phyloP scores from a whole-genome alignment of 1,139 yeast species.

The Scheffersomyces titani region DNA sequence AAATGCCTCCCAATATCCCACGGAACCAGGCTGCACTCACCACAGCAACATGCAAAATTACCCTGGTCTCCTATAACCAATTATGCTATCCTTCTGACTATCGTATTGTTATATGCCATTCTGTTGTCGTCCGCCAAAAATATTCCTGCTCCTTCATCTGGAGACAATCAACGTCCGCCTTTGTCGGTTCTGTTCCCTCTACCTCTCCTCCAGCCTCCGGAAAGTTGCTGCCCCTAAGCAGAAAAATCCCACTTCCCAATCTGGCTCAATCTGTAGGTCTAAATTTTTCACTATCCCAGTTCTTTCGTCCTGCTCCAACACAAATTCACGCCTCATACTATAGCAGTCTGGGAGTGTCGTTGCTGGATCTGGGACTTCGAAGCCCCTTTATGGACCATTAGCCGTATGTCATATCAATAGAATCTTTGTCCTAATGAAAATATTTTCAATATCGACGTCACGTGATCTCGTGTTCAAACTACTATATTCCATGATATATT shows the following conservation, averaged over 20 bases:
- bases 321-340: neutral
- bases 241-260: neutral
- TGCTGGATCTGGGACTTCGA: neutral
- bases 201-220: neutral
- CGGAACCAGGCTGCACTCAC: neutral
- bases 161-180: neutral
- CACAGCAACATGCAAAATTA: neutral
- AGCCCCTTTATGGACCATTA: no score
- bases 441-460: no score
- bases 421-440: no score
- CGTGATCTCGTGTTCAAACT: neutral
- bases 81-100: neutral
- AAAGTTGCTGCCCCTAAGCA: neutral
- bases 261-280: neutral
- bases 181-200: neutral
- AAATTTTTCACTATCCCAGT: neutral
- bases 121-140: neutral
- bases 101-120: neutral
- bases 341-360: neutral
- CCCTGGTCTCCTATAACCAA: neutral
- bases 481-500: neutral
- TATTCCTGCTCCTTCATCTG: neutral
- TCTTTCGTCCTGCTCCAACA: neutral
- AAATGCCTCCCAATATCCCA: no score
- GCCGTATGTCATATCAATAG: no score